These are phyloP conservation scores for Isochrysis galbana DNA, from an alignment of 78 protist species.

Conservation along the genomic window DNA sequence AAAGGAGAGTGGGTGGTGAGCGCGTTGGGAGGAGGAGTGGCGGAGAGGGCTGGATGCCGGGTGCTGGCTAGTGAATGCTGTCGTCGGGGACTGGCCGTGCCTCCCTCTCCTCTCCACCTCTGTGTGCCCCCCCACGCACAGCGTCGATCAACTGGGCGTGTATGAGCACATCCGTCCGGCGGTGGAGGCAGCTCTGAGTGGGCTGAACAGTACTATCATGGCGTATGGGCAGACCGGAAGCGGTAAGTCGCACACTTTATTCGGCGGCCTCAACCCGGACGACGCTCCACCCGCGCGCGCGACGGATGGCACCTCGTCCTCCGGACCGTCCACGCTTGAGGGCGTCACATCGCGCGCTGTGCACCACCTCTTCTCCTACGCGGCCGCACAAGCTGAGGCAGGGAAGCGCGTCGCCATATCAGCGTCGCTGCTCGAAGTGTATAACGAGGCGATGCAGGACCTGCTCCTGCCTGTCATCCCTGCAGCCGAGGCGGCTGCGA, in stretches of 20 bases:
- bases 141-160: background rate
- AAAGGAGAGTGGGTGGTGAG: no score
- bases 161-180: background rate
- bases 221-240: conserved; percentile 26
- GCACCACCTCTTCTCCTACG: background rate
- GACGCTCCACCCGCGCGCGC: background rate
- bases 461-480: background rate
- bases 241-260: conserved; percentile 28
- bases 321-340: background rate
- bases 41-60: no score
- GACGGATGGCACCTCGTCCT: no score
- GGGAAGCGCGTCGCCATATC: background rate
- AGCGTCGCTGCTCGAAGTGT: background rate
- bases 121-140: no score
- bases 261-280: background rate
- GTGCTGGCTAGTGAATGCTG: no score
- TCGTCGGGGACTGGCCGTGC: no score
- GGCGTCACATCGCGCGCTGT: background rate
- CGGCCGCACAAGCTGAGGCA: background rate
- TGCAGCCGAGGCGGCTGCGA: no score
- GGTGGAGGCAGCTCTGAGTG: background rate
- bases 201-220: background rate
- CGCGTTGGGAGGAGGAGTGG: no score
- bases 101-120: no score
- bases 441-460: background rate